Evolutionary conservation across 768 basidiomycete genomes (phyloP).

Genomic region (Phylloporus sp.): DNA sequence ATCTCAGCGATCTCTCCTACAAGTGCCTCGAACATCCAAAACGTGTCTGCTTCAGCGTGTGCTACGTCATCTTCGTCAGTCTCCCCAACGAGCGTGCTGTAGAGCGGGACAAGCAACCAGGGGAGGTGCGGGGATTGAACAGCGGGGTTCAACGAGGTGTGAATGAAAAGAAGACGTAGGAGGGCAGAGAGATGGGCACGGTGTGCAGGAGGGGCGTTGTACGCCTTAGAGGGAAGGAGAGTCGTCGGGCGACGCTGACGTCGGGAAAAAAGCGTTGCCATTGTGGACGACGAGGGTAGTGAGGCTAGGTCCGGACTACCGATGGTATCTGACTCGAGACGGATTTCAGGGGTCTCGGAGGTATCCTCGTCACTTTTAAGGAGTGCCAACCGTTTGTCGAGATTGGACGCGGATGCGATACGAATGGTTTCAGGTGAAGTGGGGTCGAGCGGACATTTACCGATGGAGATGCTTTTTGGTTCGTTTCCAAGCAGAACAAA

Average conservation of each 20-base stretch:
- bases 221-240: conserved; percentile 44
- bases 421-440: conserved; percentile 43
- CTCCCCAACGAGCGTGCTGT: conserved; percentile 59
- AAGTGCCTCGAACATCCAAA: conserved; percentile 77
- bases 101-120: conserved; percentile 66
- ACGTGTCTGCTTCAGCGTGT: conserved; percentile 76
- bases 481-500: conserved; percentile 51
- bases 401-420: conserved; percentile 45
- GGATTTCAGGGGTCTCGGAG: conserved; percentile 38
- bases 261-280: conserved; percentile 28
- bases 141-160: conserved; percentile 68
- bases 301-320: not conserved
- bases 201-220: conserved; percentile 47
- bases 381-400: conserved; percentile 51
- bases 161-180: conserved; percentile 67
- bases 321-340: conserved; percentile 32
- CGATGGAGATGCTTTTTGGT: conserved; percentile 36
- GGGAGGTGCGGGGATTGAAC: conserved; percentile 65
- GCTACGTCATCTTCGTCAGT: conserved; percentile 55
- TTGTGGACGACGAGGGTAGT: conserved; percentile 31
- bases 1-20: conserved; percentile 70
- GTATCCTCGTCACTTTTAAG: conserved; percentile 34
- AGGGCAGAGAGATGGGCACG: conserved; percentile 60
- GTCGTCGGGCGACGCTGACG: conserved; percentile 36
- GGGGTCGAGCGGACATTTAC: conserved; percentile 49